Base-by-base conservation (phyloP, 441 rosid genomes). In the Biscutella auriculata region DNA sequence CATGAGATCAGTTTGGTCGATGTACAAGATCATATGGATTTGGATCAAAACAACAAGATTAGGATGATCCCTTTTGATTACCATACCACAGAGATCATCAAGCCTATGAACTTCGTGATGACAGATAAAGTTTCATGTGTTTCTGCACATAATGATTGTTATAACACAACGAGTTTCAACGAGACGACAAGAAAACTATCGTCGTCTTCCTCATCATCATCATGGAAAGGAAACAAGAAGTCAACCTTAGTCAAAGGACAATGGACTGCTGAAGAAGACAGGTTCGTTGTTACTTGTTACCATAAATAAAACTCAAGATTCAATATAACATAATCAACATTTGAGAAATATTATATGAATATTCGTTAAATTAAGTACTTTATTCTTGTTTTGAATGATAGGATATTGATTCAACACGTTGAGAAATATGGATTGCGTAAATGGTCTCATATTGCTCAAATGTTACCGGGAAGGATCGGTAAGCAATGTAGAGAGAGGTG, bases 401-500 rank as follows among this genome's bases (percentile, higher is more conserved):
- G 96, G 77, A 45, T 77, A 9, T 36, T 92, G 73, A 54, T 75
- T 67, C 76, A 69, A 61, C 82, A 82, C 17, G 96, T 91, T 40
- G 82, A 79, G 30, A 79, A 82, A 35, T 66, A 69, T 57, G 98
- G 98, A 49, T 36, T 82, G 27, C 75, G 85, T n/a, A 91, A 88
- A 76, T 91, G 98, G 98, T 84, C 95, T 8, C 78, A 77, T 53
- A 82, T 91, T 30, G 95, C 96, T 28, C 85, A 77, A 56, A 79
- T 80, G 87, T 71, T 91, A 58, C 87, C 91, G 6, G 96, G 95
- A 48, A 77, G 95, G 52, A 82, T 91, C 3, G 98, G 98, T 17
- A 91, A 91, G 68, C 98, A 91, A 69, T 91, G 98, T 52, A 66
- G 98, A 65, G 98, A 91, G 73, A 83, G 98, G 62, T 91, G 98